Conservation (phyloP, 108 stramenopile species). For the Parietichytrium sp. region DNA sequence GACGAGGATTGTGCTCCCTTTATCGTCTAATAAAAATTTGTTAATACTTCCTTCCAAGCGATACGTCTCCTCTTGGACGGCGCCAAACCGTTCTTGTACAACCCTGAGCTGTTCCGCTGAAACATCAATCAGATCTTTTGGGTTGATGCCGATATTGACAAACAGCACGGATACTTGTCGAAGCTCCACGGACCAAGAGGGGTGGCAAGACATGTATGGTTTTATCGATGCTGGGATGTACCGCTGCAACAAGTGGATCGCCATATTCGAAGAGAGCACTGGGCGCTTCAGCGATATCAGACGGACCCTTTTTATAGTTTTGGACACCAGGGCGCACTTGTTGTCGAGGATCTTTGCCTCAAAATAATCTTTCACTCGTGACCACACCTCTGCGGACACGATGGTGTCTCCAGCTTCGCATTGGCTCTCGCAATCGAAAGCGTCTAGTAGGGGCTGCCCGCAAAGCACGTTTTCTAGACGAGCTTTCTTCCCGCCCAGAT, state of each 20-base stretch:
- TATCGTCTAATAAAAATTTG: constrained; percentile 70
- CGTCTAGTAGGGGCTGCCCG: constrained; percentile 60
- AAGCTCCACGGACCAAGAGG: constrained; percentile 55
- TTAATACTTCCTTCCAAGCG: constrained; percentile 62
- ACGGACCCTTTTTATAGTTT: neutral
- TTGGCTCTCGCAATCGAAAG: constrained; percentile 58
- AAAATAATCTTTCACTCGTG: constrained; percentile 42
- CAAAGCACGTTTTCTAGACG: constrained; percentile 63
- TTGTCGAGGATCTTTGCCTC: neutral
- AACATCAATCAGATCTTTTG: constrained; percentile 55
- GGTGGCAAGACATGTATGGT: constrained; percentile 37
- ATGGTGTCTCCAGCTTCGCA: constrained; percentile 52
- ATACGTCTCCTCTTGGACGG: constrained; percentile 57
- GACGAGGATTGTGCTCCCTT: constrained; percentile 63
- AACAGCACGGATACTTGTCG: constrained; percentile 57
- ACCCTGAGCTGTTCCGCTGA: constrained; percentile 49
- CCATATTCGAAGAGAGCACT: neutral
- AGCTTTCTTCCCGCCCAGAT: constrained; percentile 54
- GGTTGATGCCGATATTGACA: constrained; percentile 61
- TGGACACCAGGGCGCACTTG: neutral
- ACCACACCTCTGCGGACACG: constrained; percentile 50
- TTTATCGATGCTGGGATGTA: constrained; percentile 13
- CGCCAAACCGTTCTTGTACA: constrained; percentile 52
- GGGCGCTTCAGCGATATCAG: constrained; percentile 12
- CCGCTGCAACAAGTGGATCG: neutral